phyloP scores from a whole-genome alignment of 1,284 basidiomycete genomes.

The Kwoniella shivajii region DNA sequence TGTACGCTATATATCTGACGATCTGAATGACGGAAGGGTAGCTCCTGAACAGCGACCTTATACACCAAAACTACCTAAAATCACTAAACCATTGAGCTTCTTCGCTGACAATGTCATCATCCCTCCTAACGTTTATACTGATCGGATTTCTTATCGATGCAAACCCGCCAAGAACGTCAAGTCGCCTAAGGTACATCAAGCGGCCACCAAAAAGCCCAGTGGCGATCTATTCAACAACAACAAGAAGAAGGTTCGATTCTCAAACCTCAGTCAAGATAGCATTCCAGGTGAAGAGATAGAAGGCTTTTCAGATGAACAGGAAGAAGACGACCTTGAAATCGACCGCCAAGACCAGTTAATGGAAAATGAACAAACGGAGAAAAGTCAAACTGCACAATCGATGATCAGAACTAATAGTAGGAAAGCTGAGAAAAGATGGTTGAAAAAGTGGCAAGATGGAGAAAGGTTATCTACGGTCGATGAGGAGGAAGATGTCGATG shows the following conservation, averaged over 20 bases:
- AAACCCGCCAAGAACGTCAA: not conserved
- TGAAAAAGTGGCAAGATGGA: not conserved
- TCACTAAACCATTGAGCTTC: not conserved
- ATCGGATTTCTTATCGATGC: too few species aligned
- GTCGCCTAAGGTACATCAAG: not conserved
- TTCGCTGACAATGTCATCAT: constrained; percentile 2
- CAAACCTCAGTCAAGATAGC: not conserved
- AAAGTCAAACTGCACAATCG: too few species aligned
- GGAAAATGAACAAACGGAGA: too few species aligned
- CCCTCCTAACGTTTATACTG: not conserved
- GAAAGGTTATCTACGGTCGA: constrained; percentile 13
- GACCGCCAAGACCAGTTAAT: not conserved
- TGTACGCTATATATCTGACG: too few species aligned
- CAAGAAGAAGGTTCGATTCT: not conserved
- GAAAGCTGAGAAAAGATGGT: constrained; percentile 1
- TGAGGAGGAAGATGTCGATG: constrained; percentile 16
- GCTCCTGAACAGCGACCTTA: too few species aligned
- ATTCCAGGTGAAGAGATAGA: constrained; percentile 2
- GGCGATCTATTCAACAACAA: not conserved
- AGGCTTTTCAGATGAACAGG: constrained; percentile 5
- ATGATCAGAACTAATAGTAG: not conserved
- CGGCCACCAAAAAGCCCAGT: not conserved
- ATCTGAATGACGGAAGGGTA: too few species aligned
- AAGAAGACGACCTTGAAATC: not conserved
- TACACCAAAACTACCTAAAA: not conserved